Evolutionary conservation across 2,329 filamentous ascomycete genomes (phyloP).

Genomic region (Aspergillus neoniger): DNA sequence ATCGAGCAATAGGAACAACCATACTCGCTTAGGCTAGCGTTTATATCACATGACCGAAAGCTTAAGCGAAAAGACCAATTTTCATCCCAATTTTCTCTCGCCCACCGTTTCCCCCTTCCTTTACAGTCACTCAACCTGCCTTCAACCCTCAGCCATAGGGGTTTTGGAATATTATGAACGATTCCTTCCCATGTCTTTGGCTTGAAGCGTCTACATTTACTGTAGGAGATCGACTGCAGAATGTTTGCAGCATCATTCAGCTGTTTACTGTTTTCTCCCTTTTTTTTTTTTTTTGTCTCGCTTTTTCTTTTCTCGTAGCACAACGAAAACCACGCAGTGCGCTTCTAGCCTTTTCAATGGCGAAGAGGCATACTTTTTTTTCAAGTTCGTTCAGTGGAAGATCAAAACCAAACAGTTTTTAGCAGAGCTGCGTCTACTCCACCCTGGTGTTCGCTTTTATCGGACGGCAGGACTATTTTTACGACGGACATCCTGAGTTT

Average conservation of each 20-base stretch:
- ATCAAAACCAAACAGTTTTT: conserved; percentile 52
- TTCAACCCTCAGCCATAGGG: neutral
- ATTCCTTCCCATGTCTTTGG: neutral
- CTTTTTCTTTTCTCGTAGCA: neutral
- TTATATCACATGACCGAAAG: neutral
- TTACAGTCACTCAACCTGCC: neutral
- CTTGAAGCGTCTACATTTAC: neutral
- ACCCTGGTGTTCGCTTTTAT: conserved; percentile 47
- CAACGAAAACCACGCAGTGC: conserved; percentile 37
- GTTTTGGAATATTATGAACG: neutral
- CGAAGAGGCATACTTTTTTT: conserved; percentile 46
- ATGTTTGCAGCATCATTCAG: neutral
- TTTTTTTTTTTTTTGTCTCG: neutral
- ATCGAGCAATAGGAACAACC: neutral
- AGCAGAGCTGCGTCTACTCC: conserved; percentile 54
- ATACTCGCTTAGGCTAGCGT: neutral
- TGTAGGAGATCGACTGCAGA: neutral
- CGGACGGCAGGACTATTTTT: conserved; percentile 49
- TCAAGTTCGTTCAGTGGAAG: conserved; percentile 49
- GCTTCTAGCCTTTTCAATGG: conserved; percentile 40
- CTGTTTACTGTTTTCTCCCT: neutral
- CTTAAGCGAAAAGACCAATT: neutral
- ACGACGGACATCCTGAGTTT: conserved; percentile 44
- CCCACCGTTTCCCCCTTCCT: neutral
- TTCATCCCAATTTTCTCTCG: neutral